Percentiles rank a stretch among this genome's conserved stretches.
phyloP scores from a whole-genome alignment of 2,329 filamentous ascomycete genomes.

The Ceratocystis albifundus region DNA sequence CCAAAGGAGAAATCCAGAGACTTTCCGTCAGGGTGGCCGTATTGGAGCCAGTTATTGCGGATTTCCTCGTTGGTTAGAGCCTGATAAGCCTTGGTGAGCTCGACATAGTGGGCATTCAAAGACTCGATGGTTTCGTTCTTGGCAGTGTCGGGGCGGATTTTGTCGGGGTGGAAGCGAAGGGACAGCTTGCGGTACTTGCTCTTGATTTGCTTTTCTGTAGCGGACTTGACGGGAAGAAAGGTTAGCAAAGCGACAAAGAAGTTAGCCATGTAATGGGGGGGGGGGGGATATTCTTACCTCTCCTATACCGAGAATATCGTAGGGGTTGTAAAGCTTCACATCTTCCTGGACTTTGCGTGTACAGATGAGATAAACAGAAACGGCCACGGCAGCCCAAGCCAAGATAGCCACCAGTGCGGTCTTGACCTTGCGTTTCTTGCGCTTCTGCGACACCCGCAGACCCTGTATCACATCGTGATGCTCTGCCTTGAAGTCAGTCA shows the following conservation, averaged over 20 bases:
- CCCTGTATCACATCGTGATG: conserved; percentile 73
- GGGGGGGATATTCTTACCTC: conserved; percentile 57
- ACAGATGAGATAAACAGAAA: conserved; percentile 84
- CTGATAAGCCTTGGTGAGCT: conserved; percentile 96
- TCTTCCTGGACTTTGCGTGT: conserved; percentile 31
- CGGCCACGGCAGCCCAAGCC: conserved; percentile 75
- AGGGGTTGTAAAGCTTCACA: conserved; percentile 85
- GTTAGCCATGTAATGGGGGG: conserved; percentile 26
- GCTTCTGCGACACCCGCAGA: conserved; percentile 75
- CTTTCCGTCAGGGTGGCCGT: conserved; percentile 93
- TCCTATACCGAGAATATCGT: conserved; percentile 80
- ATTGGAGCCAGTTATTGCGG: conserved; percentile 92
- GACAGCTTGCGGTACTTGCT: conserved; percentile 79
- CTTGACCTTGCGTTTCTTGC: conserved; percentile 81
- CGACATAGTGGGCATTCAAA: conserved; percentile 81
- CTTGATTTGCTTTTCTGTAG: conserved; percentile 84
- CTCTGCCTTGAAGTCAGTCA: conserved; percentile 59
- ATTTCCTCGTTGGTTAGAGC: conserved; percentile 94
- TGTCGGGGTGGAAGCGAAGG: conserved; percentile 83
- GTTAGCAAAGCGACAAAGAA: conserved; percentile 16
- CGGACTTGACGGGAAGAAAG: conserved; percentile 43
- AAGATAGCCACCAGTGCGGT: conserved; percentile 61
- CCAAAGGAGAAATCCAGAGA: conserved; percentile 88
- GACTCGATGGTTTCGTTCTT: conserved; percentile 83
- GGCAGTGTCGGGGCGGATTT: conserved; percentile 65